phyloP scores from a whole-genome alignment of 2,329 filamentous ascomycete species.

The Trichoderma atroviride region DNA sequence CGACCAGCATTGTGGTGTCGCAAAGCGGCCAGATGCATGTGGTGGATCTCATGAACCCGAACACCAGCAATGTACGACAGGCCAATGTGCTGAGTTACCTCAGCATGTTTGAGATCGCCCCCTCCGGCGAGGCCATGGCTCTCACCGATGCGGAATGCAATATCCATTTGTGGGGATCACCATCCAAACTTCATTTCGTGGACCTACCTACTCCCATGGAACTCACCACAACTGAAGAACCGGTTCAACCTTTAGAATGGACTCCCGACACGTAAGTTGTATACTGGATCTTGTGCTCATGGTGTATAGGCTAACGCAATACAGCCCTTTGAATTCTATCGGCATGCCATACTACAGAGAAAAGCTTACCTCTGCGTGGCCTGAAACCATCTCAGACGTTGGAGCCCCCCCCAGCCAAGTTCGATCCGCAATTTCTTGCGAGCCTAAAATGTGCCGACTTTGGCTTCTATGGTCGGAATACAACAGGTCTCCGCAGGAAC shows the following conservation, averaged over 20 bases:
- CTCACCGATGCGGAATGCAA: slow-evolving; percentile 77
- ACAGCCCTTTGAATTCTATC: slow-evolving; percentile 76
- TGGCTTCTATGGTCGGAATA: slow-evolving; percentile 77
- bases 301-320: slow-evolving; percentile 22
- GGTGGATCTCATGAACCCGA: slow-evolving; percentile 92
- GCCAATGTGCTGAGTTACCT: slow-evolving; percentile 76
- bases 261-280: slow-evolving; percentile 65
- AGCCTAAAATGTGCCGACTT: slow-evolving; percentile 72
- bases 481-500: slow-evolving; percentile 73
- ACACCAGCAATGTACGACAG: slow-evolving; percentile 82
- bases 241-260: slow-evolving; percentile 66
- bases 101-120: slow-evolving; percentile 80
- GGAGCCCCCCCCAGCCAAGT: slow-evolving; percentile 78
- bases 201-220: slow-evolving; percentile 78
- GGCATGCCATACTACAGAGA: slow-evolving; percentile 96
- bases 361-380: slow-evolving; percentile 84
- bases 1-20: slow-evolving; percentile 90
- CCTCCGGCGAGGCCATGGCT: slow-evolving; percentile 82
- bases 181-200: slow-evolving; percentile 81
- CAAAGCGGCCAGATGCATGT: slow-evolving; percentile 93
- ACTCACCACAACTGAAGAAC: slow-evolving; percentile 68
- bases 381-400: slow-evolving; percentile 81
- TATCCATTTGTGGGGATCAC: slow-evolving; percentile 87
- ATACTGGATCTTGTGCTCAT: no score
- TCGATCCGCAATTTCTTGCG: slow-evolving; percentile 71